Conservation (phyloP, 495 filamentous ascomycete genomes). For the Lepraria neglecta region DNA sequence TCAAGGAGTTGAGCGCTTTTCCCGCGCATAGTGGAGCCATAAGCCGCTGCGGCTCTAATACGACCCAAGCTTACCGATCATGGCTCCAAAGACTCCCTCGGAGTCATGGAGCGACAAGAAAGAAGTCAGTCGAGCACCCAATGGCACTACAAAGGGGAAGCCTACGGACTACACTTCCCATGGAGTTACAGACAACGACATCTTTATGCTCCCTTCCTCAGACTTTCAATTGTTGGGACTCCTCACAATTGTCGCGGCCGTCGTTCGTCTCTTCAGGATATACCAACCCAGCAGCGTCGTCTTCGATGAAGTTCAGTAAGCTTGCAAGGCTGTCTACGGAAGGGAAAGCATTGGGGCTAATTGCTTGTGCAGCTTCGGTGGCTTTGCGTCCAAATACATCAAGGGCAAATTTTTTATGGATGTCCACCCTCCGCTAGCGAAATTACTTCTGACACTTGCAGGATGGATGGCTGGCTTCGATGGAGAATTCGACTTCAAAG, state of each 20-base stretch:
- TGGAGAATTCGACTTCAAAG: slow-evolving; percentile 97
- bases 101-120: slow-evolving; percentile 5
- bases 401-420: slow-evolving; percentile 99
- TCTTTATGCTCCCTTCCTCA: slow-evolving; percentile 61
- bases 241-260: slow-evolving; percentile 67
- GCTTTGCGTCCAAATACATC: slow-evolving; percentile 97
- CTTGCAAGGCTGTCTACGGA: slow-evolving; percentile 16
- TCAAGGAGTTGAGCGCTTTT: neutral
- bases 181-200: slow-evolving; percentile 47
- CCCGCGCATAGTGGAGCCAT: slow-evolving; percentile 7
- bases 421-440: slow-evolving; percentile 95
- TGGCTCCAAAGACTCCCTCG: slow-evolving; percentile 22
- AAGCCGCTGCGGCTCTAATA: slow-evolving; percentile 7
- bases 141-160: slow-evolving; percentile 22
- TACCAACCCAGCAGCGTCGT: slow-evolving; percentile 95
- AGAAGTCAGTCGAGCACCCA: slow-evolving; percentile 11
- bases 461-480: slow-evolving; percentile 94
- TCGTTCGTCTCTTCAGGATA: slow-evolving; percentile 88
- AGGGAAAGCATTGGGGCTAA: slow-evolving; percentile 10
- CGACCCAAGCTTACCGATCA: slow-evolving; percentile 1
- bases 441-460: slow-evolving; percentile 88
- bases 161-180: slow-evolving; percentile 45
- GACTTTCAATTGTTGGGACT: slow-evolving; percentile 72
- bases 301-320: slow-evolving; percentile 98
- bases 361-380: slow-evolving; percentile 67